Conservation (phyloP, 2,329 filamentous ascomycete species). For the Fusarium sp. region DNA sequence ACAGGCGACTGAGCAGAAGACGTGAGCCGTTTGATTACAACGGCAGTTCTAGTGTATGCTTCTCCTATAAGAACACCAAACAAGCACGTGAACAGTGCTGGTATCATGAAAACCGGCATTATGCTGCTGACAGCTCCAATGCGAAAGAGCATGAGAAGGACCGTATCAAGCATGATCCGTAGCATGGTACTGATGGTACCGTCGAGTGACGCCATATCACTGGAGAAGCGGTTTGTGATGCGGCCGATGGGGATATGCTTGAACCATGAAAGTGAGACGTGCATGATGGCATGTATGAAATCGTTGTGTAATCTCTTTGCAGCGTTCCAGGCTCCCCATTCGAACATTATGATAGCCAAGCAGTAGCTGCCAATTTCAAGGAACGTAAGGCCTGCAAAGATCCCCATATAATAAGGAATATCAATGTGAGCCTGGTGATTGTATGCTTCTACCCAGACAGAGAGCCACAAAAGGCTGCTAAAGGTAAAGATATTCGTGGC, state of each 20-base stretch:
- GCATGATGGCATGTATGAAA: constrained; percentile 61
- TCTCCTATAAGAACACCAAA: constrained; percentile 57
- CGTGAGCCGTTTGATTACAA: constrained; percentile 55
- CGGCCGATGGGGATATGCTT: constrained; percentile 61
- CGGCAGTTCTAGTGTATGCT: constrained; percentile 59
- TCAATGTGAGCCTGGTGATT: constrained; percentile 53
- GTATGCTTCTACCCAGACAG: constrained; percentile 63
- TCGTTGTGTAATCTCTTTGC: constrained; percentile 60
- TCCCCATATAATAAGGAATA: constrained; percentile 60
- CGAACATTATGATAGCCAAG: constrained; percentile 56
- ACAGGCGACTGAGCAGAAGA: constrained; percentile 61
- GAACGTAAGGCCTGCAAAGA: constrained; percentile 58
- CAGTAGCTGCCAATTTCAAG: constrained; percentile 54
- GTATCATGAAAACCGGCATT: constrained; percentile 60
- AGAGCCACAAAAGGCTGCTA: constrained; percentile 57
- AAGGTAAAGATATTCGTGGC: constrained; percentile 53
- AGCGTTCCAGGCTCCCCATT: constrained; percentile 65
- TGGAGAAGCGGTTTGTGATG: constrained; percentile 63
- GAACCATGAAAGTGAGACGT: constrained; percentile 65
- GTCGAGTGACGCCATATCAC: constrained; percentile 66
- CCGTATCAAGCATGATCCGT: constrained; percentile 52
- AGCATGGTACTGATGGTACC: constrained; percentile 56
- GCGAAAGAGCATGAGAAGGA: constrained; percentile 54
- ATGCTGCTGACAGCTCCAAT: constrained; percentile 58
- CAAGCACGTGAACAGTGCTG: constrained; percentile 54